A percentile compares a stretch with the other conserved stretches of the same genome.
These are phyloP conservation scores for maize (Zea mays) DNA, from an alignment of 176 grass and related monocot species.

Conservation along the genomic window DNA sequence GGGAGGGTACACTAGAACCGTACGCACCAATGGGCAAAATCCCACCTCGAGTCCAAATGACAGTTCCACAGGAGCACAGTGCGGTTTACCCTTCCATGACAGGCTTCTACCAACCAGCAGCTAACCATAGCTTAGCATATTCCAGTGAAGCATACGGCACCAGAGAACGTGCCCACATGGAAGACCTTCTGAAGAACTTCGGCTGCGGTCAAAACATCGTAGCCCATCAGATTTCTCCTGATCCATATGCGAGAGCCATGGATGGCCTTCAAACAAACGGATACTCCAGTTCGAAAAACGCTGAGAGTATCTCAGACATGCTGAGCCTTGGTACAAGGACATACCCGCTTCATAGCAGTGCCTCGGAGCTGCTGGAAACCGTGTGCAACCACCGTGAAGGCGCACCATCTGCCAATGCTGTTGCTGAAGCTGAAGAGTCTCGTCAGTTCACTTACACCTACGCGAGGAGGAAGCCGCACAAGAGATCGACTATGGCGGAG, in stretches of 20 bases:
- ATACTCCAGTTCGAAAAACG: slow-evolving; percentile 1
- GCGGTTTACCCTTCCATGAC: slow-evolving; percentile 22
- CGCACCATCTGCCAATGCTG: slow-evolving; percentile 12
- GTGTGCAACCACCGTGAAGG: slow-evolving; percentile 18
- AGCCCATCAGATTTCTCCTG: slow-evolving; percentile 44
- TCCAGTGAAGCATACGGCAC: slow-evolving; percentile 22
- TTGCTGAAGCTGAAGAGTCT: slow-evolving; percentile 37
- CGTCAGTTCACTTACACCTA: slow-evolving; percentile 69
- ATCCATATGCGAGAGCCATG: background rate
- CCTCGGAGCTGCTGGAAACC: slow-evolving; percentile 19
- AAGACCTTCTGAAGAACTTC: slow-evolving; percentile 59
- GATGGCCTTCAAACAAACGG: slow-evolving; percentile 18
- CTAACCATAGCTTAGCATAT: slow-evolving; percentile 30
- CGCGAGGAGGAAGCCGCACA: slow-evolving; percentile 65
- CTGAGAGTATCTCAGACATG: slow-evolving; percentile 36
- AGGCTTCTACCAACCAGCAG: slow-evolving; percentile 28
- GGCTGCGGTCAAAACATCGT: slow-evolving; percentile 28
- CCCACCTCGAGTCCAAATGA: slow-evolving; percentile 40
- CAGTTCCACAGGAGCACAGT: slow-evolving; percentile 30
- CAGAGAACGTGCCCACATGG: slow-evolving; percentile 40
- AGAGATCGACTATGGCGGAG: slow-evolving; percentile 38
- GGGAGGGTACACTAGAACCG: slow-evolving; percentile 21
- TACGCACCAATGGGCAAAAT: slow-evolving; percentile 37
- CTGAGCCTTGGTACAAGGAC: slow-evolving; percentile 25
- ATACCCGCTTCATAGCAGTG: slow-evolving; percentile 6